Evolutionary conservation across 1,284 basidiomycete species (phyloP), one percentile per base, ranked within the genome.

Genomic region (Sporisorium scitamineum): DNA sequence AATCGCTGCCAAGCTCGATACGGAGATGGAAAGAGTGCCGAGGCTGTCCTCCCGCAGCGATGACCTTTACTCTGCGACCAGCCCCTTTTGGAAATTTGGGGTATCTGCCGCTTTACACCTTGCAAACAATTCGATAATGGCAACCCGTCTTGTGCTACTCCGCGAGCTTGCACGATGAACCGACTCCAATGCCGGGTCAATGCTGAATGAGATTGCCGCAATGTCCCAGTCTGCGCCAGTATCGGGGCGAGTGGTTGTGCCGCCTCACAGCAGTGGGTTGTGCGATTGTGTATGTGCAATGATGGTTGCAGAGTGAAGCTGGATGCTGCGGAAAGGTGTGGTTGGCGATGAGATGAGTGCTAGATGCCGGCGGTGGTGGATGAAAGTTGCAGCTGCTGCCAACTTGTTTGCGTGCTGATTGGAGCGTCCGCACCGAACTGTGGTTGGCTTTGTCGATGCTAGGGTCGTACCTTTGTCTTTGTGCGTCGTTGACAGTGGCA

Each of bases 401-500:
- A 59, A 20, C 18, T 29, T 20, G 39, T 6, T 13, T 44, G 34
- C 14, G 52, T 51, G 50, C 57, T 59, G 50, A 27, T 44, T 26
- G n/a, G 27, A 14, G 27, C 16, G 54, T 45, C 24, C 34, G 45
- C 20, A 31, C 29, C 18, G 5, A 13, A 8, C 20, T 47, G 59
- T 24, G 8, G n/a, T 24, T 22, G 44, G n/a, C 3, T 3, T 29
- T 32, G 51, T 29, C 27, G 45, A 37, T 47, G 47, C 32, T 2
- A 14, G 31, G 56, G 56, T 29, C 48, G 61, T 60, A 60, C 57
- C 57, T 59, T 54, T 55, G 29, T 47, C 13, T 42, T 31, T 9
- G 34, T 42, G 24, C 29, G 10, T 31, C 20, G 54, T 58, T n/a
- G 51, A n/a, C 31, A 39, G 29, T 55, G 61, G 63, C 69, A 71